A percentile compares a stretch with the other conserved stretches of the same genome.
Conservation (phyloP, 2,329 filamentous ascomycete species). For the Aspergillus neotritici region DNA sequence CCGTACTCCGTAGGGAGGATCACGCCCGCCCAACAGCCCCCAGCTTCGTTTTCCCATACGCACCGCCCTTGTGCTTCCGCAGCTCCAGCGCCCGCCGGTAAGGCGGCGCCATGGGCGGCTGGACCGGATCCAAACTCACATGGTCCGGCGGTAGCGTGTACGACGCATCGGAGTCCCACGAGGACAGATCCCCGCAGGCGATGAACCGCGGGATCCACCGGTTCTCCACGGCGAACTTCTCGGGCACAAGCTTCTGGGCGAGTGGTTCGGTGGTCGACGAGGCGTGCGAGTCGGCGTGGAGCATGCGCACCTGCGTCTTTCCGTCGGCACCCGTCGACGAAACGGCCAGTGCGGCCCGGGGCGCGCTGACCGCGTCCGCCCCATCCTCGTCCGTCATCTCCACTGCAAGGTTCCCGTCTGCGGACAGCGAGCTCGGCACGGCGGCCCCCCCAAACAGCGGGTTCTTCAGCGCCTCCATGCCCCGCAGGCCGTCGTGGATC, state of each 20-base stretch:
- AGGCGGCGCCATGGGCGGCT: conserved; percentile 90
- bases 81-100: conserved; percentile 89
- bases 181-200: conserved; percentile 91
- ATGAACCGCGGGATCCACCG: conserved; percentile 93
- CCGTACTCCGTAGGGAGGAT: conserved; percentile 5
- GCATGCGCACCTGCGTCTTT: conserved; percentile 18
- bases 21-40: conserved; percentile 21
- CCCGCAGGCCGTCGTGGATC: conserved; percentile 44
- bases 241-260: conserved; percentile 15
- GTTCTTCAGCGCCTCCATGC: conserved; percentile 35
- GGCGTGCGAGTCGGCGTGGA: conserved; percentile 43
- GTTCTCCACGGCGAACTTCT: conserved; percentile 39
- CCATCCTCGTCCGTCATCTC: conserved; percentile 36
- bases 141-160: conserved; percentile 83
- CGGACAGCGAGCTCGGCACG: conserved; percentile 21
- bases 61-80: conserved; percentile 67
- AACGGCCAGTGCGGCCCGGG: conserved; percentile 1
- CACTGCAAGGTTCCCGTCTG: conserved; percentile 29
- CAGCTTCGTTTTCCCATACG: conserved; percentile 65
- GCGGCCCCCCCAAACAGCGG: conserved; percentile 38
- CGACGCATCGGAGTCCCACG: conserved; percentile 92
- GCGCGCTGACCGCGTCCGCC: conserved; percentile 4
- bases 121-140: conserved; percentile 82
- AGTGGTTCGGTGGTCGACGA: conserved; percentile 20
- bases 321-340: conserved; percentile 12